Evolutionary conservation across 176 grass and related monocot species (phyloP).

Genomic region (maize (Zea mays)): DNA sequence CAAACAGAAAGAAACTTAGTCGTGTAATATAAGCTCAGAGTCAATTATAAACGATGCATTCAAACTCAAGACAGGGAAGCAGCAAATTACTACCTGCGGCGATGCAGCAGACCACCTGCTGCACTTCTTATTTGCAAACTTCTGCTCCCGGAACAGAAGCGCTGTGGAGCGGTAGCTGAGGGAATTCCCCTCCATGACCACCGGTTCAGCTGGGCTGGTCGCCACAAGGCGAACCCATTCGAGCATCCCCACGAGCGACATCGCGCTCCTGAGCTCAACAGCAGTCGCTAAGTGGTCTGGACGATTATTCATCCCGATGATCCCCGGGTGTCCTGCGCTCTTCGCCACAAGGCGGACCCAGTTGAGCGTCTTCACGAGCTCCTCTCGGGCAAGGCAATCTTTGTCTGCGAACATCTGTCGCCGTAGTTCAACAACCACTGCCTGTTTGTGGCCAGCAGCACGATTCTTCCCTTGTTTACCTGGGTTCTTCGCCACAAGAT

Average conservation of each 20-base stretch:
- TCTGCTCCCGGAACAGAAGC: background rate
- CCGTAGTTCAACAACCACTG: conserved; percentile 2
- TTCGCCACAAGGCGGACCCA: background rate
- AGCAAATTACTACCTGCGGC: background rate
- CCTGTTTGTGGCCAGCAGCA: background rate
- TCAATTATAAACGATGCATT: background rate
- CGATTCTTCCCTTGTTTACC: background rate
- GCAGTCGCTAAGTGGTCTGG: background rate
- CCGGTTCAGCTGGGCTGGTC: background rate
- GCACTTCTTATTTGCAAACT: background rate
- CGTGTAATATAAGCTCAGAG: conserved; percentile 1
- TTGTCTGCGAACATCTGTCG: conserved; percentile 32
- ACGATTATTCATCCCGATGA: background rate
- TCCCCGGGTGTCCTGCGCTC: background rate
- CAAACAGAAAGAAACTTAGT: background rate
- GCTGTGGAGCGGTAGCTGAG: background rate
- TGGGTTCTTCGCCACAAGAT: conserved; percentile 42
- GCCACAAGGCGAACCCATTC: background rate
- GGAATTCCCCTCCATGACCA: background rate
- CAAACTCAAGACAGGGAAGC: background rate
- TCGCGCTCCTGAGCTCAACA: background rate
- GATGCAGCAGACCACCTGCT: background rate
- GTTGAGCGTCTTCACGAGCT: background rate
- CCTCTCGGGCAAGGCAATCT: background rate
- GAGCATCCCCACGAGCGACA: background rate